Evolutionary conservation across 352 stramenopile genomes (phyloP).

Genomic region (Phytophthora sp.): DNA sequence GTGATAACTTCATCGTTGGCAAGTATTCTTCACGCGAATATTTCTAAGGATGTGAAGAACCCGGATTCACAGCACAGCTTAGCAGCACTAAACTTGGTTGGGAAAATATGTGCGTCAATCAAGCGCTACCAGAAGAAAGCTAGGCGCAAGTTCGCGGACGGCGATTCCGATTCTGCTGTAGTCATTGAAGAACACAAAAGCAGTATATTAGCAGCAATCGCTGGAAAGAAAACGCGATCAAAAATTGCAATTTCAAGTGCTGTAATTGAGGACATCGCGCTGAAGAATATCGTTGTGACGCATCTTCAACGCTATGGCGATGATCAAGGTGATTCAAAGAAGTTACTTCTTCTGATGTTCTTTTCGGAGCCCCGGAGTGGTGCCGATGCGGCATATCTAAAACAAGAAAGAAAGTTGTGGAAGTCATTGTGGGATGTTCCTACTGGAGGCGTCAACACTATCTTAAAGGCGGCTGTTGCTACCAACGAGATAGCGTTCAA

Average conservation of each 20-base stretch:
- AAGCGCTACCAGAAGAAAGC: constrained; percentile 57
- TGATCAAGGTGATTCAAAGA: constrained; percentile 51
- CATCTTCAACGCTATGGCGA: constrained; percentile 49
- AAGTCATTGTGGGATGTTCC: constrained; percentile 51
- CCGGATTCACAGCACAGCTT: constrained; percentile 71
- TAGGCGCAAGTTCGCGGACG: constrained; percentile 37
- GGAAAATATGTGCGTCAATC: constrained; percentile 82
- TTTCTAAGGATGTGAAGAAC: constrained; percentile 65
- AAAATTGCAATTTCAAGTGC: background rate
- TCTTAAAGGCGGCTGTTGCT: constrained; percentile 52
- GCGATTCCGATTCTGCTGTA: constrained; percentile 47
- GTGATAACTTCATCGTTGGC: constrained; percentile 69
- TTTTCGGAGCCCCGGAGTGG: constrained; percentile 34
- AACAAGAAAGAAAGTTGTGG: constrained; percentile 51
- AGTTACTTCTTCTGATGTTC: constrained; percentile 66
- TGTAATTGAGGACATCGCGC: constrained; percentile 28
- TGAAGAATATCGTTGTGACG: constrained; percentile 74
- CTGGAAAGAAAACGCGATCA: constrained; percentile 10
- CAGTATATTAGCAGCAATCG: constrained; percentile 27
- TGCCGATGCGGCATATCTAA: background rate
- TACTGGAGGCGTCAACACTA: constrained; percentile 34
- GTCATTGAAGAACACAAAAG: constrained; percentile 63
- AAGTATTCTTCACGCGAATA: constrained; percentile 64
- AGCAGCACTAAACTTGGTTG: constrained; percentile 70
- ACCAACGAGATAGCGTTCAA: constrained; percentile 50